Conservation (phyloP, 371 early-diverging fungal species). For the Capniomyces stellatus region DNA sequence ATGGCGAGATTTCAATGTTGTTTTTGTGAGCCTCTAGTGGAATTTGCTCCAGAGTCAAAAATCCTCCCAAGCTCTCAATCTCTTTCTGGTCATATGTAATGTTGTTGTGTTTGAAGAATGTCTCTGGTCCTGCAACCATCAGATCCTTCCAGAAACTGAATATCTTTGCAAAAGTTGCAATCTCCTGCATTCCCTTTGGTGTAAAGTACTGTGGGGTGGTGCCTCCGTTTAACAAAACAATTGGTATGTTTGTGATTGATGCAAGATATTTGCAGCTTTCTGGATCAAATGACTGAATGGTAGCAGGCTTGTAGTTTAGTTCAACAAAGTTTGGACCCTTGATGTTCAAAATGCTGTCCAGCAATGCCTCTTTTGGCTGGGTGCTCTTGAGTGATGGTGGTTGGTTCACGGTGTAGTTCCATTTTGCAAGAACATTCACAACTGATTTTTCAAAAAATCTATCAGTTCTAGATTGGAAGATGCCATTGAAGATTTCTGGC, state of each 20-base stretch:
- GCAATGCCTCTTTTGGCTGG: conserved; percentile 3
- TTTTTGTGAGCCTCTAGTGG: conserved; percentile 12
- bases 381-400: neutral
- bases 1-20: conserved; percentile 15
- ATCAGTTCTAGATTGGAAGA: conserved; percentile 1
- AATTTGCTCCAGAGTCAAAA: conserved; percentile 11
- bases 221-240: conserved; percentile 12
- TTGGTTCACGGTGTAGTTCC: conserved; percentile 15
- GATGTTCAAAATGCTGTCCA: conserved; percentile 5
- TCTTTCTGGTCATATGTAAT: conserved; percentile 12
- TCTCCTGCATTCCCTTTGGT: conserved; percentile 17
- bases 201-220: conserved; percentile 17
- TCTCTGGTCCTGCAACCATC: conserved; percentile 16
- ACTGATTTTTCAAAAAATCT: conserved; percentile 26
- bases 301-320: conserved; percentile 9
- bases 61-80: conserved; percentile 20
- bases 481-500: conserved; percentile 16
- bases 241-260: conserved; percentile 6
- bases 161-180: conserved; percentile 13
- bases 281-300: conserved; percentile 24
- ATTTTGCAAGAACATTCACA: conserved; percentile 13
- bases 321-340: conserved; percentile 1
- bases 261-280: conserved; percentile 21
- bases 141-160: conserved; percentile 24
- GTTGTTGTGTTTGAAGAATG: conserved; percentile 6